Evolutionary conservation across 345 rosid genomes (phyloP), one percentile per base, ranked within the genome.

Genomic region (Arabidopsis suecica): DNA sequence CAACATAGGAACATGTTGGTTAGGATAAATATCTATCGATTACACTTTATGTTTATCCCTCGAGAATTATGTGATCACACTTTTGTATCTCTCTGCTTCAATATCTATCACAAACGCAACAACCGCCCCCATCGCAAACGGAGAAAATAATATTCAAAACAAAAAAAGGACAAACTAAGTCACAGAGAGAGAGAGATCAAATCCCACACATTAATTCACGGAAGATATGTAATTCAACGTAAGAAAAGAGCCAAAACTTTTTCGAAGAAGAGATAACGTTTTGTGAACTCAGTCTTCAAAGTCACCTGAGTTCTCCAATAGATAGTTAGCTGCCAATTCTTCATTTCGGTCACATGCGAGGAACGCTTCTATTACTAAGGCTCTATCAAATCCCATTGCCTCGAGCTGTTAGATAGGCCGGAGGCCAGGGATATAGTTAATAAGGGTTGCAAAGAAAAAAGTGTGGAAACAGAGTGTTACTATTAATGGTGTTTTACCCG

Each of bases 261-360:
- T 44, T 25, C 23, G 2, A 32, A 38, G 13, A 58, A 48, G n/a
- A 60, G 28, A 61, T 3, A 3, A 28, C 70, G 42, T 63, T 45
- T 36, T 44, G 45, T 37, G 50, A 57, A 53, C 65, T 92, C 76
- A 96, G 81, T 93, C 99, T 77, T 93, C 97, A 78, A 87, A 89
- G 84, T 96, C 99, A 71, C 87, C 99, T 5, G 88, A 90, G 77
- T 96, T 84, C 84, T 96, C 99, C 86, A 96, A 63, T 50, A 96
- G 78, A 83, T 96, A 96, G 81, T 96, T 96, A 1, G 99, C 99
- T 6, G 99, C 99, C 86, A 96, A 81, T 81, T 90, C 98, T 82
- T 96, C 99, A 1, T 96, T 86, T 22, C 99, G 97, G 61, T 96
- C 99, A 36, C 99, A 96, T 20, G 99, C 99, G 63, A 96, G 86